Evolutionary conservation across 2,329 filamentous ascomycete species (phyloP).

Genomic region (Arthrinium puccinioides): DNA sequence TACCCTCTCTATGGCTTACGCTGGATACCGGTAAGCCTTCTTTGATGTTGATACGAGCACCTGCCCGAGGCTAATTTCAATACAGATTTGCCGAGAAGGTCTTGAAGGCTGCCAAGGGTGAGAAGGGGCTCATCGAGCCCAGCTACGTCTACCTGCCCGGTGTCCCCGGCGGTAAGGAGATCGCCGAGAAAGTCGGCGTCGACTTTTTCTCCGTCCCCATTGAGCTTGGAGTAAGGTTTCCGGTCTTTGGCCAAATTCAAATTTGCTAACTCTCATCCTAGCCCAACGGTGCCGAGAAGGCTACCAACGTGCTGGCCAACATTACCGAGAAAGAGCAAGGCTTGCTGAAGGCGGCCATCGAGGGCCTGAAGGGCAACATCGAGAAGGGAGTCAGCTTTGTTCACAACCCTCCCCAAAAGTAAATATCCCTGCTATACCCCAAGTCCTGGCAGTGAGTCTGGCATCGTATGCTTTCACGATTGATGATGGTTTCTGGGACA

Average conservation of each 20-base stretch:
- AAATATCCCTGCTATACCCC: conserved; percentile 36
- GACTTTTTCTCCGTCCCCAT: conserved; percentile 97
- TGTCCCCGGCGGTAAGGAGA: conserved; percentile 77
- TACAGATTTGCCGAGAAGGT: conserved; percentile 86
- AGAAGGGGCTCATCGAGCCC: conserved; percentile 89
- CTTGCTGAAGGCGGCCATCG: conserved; percentile 67
- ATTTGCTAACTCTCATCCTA: conserved; percentile 25
- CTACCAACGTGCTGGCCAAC: conserved; percentile 66
- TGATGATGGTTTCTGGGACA: conserved; percentile 10
- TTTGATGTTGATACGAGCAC: too few relatives aligned
- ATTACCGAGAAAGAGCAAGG: conserved; percentile 85
- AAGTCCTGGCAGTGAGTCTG: conserved; percentile 11
- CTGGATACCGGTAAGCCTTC: conserved; percentile 73
- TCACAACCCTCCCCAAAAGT: conserved; percentile 84
- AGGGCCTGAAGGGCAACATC: conserved; percentile 87
- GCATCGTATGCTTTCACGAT: conserved; percentile 11
- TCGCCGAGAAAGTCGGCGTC: conserved; percentile 73
- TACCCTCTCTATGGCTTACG: conserved; percentile 91
- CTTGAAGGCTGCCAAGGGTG: conserved; percentile 78
- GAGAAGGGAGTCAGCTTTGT: conserved; percentile 87
- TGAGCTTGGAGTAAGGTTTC: conserved; percentile 77
- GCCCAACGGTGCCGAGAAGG: conserved; percentile 81
- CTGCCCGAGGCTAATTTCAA: conserved; percentile 11
- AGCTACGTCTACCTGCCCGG: conserved; percentile 94
- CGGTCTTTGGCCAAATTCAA: conserved; percentile 2